These are phyloP conservation scores for Huntiella abstrusa DNA, from an alignment of 2,329 filamentous ascomycete species.

Conservation along the genomic window DNA sequence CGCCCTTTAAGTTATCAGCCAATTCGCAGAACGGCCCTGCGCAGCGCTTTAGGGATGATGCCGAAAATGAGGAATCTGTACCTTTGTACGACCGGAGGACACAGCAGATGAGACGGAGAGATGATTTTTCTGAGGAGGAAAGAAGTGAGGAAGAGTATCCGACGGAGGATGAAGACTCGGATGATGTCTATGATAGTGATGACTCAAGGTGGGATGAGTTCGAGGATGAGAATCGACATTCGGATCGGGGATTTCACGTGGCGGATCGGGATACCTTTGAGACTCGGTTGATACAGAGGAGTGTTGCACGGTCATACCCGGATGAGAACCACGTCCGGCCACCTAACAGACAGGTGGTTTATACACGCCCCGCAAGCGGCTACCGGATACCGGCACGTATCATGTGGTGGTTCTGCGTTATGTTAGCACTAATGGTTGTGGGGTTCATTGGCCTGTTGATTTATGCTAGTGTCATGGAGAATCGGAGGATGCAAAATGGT, in stretches of 20 bases:
- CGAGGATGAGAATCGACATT: constrained; percentile 14
- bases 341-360: constrained; percentile 22
- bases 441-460: constrained; percentile 62
- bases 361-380: constrained; percentile 17
- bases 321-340: neutral
- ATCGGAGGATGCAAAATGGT: constrained; percentile 40
- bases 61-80: constrained; percentile 17
- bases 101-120: neutral
- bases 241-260: constrained; percentile 22
- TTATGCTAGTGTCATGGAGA: constrained; percentile 53
- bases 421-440: constrained; percentile 47
- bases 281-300: neutral
- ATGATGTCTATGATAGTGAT: constrained; percentile 2
- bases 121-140: constrained; percentile 2
- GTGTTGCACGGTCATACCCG: constrained; percentile 5
- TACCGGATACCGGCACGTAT: constrained; percentile 55
- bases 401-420: constrained; percentile 59
- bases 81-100: constrained; percentile 18
- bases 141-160: neutral
- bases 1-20: constrained; percentile 6
- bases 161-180: neutral
- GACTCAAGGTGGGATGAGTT: constrained; percentile 4
- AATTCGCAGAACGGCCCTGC: constrained; percentile 15
- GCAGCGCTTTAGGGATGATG: constrained; percentile 20
- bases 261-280: constrained; percentile 39